Base-by-base conservation (phyloP, 371 early-diverging fungal species). In the Lichtheimia hyalospora region DNA sequence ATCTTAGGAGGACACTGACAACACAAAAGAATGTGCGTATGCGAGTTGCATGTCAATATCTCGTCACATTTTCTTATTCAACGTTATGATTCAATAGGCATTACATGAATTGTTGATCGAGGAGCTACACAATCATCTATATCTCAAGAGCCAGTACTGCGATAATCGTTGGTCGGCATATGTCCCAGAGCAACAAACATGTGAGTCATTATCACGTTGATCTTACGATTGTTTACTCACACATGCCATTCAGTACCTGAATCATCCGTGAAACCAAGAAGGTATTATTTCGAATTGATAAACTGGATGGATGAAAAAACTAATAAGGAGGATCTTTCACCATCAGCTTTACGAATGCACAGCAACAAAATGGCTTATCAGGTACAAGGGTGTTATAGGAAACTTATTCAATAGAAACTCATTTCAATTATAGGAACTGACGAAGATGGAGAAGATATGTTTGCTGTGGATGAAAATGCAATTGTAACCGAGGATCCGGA, bases 81-180 rank as follows among this genome's bases (percentile, higher is more conserved):
- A 41, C 5, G 6, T 34, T 14, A 6, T 6, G 39, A 41, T 15
- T 6, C 20, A 40, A 5, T 73, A 91, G 91, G 68, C 74, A 2
- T 57, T 95, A 20, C 85, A 90, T 49, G 95, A 95, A 58, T 69
- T 84, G 10, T 68, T 96, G 5, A 85, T 94, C 52, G 96, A 96
- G 60, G 96, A 97, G 63, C 79, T 97, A 10, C 95, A 96, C 61
- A 93, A 88, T 63, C 96, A 96, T 70, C 61, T 96, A 3, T 97
- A 97, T 73, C 74, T 97, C 7, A 96, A 96, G 66, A 95, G 88
- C 56, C 75, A 84, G 1, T 84, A 82, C 49, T 81, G 85, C 44
- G 86, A 84, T 64, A 85, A 84, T 65, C 74, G 82, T 54, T 87
- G 86, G 86, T 54, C 78, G 3, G 71, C 71, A 28, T 86, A 84